phyloP scores from a whole-genome alignment of 257 asterid genomes.

The Nicotiana benthamiana region DNA sequence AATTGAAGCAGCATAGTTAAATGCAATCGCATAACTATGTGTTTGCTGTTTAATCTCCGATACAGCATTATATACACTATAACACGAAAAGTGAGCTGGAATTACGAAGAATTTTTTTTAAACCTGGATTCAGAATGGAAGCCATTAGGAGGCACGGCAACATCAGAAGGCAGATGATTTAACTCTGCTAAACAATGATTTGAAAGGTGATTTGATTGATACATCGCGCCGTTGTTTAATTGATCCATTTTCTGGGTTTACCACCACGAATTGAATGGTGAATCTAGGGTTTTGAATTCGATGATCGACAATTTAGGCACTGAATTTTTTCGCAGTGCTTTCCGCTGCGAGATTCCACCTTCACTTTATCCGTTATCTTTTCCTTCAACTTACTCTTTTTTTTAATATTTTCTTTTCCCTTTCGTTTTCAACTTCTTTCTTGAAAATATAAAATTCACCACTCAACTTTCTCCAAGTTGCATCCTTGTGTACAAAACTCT shows the following conservation, averaged over 20 bases:
- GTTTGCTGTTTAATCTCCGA: background rate
- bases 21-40: background rate
- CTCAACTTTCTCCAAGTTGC: background rate
- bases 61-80: background rate
- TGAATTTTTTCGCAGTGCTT: background rate
- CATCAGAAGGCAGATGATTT: slow-evolving; percentile 38
- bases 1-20: background rate
- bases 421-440: background rate
- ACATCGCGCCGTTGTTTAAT: slow-evolving; percentile 34
- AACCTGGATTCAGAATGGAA: slow-evolving; percentile 50
- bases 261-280: background rate
- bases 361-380: background rate
- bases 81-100: background rate
- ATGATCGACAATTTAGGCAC: background rate
- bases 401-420: background rate
- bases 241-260: slow-evolving; percentile 38
- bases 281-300: background rate
- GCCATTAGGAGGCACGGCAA: slow-evolving; percentile 24
- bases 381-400: background rate
- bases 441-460: background rate
- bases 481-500: background rate
- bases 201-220: slow-evolving; percentile 43
- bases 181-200: slow-evolving; percentile 29
- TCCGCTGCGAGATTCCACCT: background rate
- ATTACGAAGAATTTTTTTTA: background rate